A percentile compares a stretch with the other conserved stretches of the same genome.
Evolutionary conservation across 257 asterid species (phyloP).

Genomic region (Solanum rostratum): DNA sequence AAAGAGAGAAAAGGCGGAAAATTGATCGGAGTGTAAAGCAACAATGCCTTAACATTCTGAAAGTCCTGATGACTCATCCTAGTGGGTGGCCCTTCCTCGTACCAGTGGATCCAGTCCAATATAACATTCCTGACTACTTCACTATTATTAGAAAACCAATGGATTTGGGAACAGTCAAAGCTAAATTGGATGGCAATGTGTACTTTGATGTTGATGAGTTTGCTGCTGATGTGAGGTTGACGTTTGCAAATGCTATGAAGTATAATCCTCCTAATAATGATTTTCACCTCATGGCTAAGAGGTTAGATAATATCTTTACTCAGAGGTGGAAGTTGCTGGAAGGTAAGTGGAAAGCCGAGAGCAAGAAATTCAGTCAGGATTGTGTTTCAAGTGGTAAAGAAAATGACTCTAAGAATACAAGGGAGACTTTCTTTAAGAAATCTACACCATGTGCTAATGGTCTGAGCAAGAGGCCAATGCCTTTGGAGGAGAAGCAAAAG

Average conservation of each 20-base stretch:
- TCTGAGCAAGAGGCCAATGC: conserved; percentile 13
- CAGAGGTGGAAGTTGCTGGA: conserved; percentile 48
- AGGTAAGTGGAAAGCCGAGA: conserved; percentile 21
- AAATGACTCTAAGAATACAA: conserved; percentile 11
- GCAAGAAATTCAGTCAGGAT: conserved; percentile 8
- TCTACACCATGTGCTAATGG: conserved; percentile 5
- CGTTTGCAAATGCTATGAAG: conserved; percentile 64
- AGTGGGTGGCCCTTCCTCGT: conserved; percentile 26
- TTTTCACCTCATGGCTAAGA: conserved; percentile 45
- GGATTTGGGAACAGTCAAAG: conserved; percentile 77
- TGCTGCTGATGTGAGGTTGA: conserved; percentile 62
- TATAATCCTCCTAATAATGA: conserved; percentile 49
- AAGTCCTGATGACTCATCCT: conserved; percentile 33
- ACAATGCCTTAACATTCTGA: conserved; percentile 38
- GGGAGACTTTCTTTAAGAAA: conserved; percentile 3
- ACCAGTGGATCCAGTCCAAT: conserved; percentile 76
- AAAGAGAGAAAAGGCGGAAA: conserved; percentile 32
- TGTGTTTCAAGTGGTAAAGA: conserved; percentile 1
- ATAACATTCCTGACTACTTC: conserved; percentile 65
- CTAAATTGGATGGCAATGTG: conserved; percentile 33
- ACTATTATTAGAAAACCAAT: conserved; percentile 47
- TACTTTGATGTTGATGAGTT: conserved; percentile 48
- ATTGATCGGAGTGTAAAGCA: conserved; percentile 41
- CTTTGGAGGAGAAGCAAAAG: conserved; percentile 28
- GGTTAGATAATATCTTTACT: conserved; percentile 25